Evolutionary conservation across 495 filamentous ascomycete species (phyloP).

Genomic region (Hypoxylon fragiforme): DNA sequence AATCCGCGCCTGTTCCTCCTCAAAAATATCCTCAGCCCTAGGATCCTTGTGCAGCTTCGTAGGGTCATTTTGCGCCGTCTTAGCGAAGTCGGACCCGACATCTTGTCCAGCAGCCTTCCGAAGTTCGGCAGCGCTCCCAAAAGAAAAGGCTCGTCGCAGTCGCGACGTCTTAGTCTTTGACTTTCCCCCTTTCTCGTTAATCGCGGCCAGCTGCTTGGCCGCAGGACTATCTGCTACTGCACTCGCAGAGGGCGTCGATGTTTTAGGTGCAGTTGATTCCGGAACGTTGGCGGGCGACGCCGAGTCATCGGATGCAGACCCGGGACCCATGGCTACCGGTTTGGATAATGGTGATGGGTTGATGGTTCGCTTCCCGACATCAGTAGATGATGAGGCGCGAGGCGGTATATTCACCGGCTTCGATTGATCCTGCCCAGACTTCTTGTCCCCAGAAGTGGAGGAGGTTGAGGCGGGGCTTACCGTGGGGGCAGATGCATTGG

Average conservation of each 20-base stretch:
- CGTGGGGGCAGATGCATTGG: constrained; percentile 47
- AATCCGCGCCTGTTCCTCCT: constrained; percentile 84
- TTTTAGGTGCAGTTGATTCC: constrained; percentile 42
- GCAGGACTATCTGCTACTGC: constrained; percentile 63
- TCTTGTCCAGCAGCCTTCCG: constrained; percentile 67
- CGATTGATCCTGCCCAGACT: constrained; percentile 54
- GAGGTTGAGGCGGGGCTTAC: constrained; percentile 52
- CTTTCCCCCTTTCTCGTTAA: constrained; percentile 73
- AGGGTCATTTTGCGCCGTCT: constrained; percentile 56
- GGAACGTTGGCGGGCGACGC: constrained; percentile 37
- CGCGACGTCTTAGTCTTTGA: constrained; percentile 83
- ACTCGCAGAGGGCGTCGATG: constrained; percentile 32
- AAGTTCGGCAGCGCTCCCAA: constrained; percentile 93
- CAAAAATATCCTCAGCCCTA: constrained; percentile 66
- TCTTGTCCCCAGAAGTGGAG: constrained; percentile 43
- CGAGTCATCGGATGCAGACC: constrained; percentile 41
- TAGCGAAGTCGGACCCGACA: constrained; percentile 54
- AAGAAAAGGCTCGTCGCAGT: constrained; percentile 90
- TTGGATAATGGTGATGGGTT: constrained; percentile 89
- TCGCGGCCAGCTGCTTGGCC: constrained; percentile 74
- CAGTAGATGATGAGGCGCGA: constrained; percentile 68
- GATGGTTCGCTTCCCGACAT: constrained; percentile 68
- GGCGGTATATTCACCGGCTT: constrained; percentile 67
- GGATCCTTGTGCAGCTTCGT: constrained; percentile 74
- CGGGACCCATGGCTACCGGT: constrained; percentile 65